Conservation (phyloP, 2,329 filamentous ascomycete species). For the Trichoderma sp. region DNA sequence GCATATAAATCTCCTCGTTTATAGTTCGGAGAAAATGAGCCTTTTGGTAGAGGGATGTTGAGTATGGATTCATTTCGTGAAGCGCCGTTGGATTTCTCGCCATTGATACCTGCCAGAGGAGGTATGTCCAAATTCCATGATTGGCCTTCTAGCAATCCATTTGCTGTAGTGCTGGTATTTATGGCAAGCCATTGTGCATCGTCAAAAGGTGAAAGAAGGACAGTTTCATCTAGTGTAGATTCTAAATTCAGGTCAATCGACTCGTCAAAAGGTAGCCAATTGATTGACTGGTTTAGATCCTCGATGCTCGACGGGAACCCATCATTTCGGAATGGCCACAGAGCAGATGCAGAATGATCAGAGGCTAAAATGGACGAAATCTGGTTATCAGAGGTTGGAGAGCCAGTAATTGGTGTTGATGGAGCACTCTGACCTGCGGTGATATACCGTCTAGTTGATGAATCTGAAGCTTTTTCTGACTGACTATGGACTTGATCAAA, state of each 20-base stretch:
- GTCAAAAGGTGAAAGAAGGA: background rate
- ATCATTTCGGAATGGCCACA: background rate
- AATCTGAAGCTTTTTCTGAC: background rate
- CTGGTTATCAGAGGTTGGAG: background rate
- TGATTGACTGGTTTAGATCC: background rate
- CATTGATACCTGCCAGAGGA: background rate
- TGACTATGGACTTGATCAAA: background rate
- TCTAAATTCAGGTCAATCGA: background rate
- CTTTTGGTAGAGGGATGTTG: background rate
- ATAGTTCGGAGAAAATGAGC: background rate
- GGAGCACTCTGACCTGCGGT: background rate
- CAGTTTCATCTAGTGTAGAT: background rate
- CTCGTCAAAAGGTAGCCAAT: background rate
- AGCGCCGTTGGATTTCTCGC: background rate
- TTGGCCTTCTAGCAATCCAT: background rate
- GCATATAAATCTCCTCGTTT: background rate
- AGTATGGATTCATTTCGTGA: background rate
- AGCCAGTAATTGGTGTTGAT: background rate
- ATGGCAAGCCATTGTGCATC: background rate
- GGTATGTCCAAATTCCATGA: background rate
- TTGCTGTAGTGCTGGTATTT: background rate
- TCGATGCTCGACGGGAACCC: background rate
- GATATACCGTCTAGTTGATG: background rate
- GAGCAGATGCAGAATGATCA: background rate
- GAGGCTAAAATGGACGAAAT: background rate